Evolutionary conservation across 1,284 basidiomycete genomes (phyloP), one percentile per base, ranked within the genome.

Genomic region (Hypsizygus ulmarius): DNA sequence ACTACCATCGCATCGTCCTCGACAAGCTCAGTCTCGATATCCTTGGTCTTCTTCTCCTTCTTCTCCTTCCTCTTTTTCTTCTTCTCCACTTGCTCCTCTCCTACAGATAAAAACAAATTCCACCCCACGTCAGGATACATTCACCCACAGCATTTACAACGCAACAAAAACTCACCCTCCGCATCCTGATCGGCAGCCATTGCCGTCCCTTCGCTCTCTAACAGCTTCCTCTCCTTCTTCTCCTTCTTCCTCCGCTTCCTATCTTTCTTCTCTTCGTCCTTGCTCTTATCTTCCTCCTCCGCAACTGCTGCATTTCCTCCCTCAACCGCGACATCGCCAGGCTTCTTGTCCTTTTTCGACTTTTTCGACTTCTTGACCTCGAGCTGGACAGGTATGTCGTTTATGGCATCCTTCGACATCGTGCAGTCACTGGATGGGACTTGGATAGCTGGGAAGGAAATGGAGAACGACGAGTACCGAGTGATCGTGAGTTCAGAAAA

Each of bases 191-290:
- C 58, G 14, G 47, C 46, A 25, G 39, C 27, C 35, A 15, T 25
- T 11, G 21, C 48, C 33, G 45, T 36, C 3, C 38, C 49, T 27
- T 57, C 57, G 28, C 37, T 28, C 27, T 45, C 49, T 42, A 53
- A 56, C 32, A 42, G 33, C 50, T 58, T 59, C 47, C 62, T 62
- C 42, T 57, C 59, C 52, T 57, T 58, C 30, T 50, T 52, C 47
- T 58, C 62, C 53, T 59, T 60, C 18, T 51, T 58, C 34, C 54
- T 49, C 37, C 53, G 52, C 47, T 53, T 58, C 42, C 50, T 52
- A 33, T 55, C 52, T 42, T 58, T 53, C 33, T 54, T 47, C 48
- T 51, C 47, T 14, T 46, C 46, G 15, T 55, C 39, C 27, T 43
- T 51, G 16, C n/a, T 36, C 37, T 19, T 35, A 45, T 50, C 29